Evolutionary conservation across 768 basidiomycete species (phyloP), one percentile per base, ranked within the genome.

Genomic region (Russula vinacea): DNA sequence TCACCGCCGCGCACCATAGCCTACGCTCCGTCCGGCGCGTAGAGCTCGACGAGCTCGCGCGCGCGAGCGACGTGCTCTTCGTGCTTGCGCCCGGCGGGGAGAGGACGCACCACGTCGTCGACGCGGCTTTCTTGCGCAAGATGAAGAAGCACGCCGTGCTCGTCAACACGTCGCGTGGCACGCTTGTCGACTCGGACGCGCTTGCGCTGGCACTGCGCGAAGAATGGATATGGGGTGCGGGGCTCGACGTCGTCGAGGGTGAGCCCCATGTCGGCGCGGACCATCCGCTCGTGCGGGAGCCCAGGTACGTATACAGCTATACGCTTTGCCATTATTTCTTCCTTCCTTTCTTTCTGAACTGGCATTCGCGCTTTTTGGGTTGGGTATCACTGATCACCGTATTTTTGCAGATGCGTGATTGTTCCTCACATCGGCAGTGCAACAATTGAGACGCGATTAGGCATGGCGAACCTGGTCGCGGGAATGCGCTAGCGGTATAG

Each of bases 341-440:
- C n/a, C n/a, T n/a, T n/a, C n/a, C n/a, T n/a, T n/a, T n/a, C n/a
- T n/a, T n/a, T n/a, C n/a, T n/a, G n/a, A n/a, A n/a, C n/a, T n/a
- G n/a, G n/a, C n/a, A n/a, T n/a, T n/a, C n/a, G n/a, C n/a, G n/a
- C n/a, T n/a, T n/a, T n/a, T n/a, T n/a, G n/a, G n/a, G n/a, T n/a
- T n/a, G n/a, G n/a, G n/a, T n/a, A n/a, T n/a, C n/a, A n/a, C n/a
- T n/a, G n/a, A n/a, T n/a, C n/a, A n/a, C n/a, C n/a, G n/a, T 3
- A 3, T 37, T 26, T 37, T 37, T 8, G 24, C 5, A 93, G 89
- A 72, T 92, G 88, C 67, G 80, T 89, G 9, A 82, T 96, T 13
- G 67, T 99, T 35, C 96, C 96, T 0, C 96, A 99, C 71, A 87
- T 99, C 56, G 97, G 85, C 22, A 93, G 91, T 67, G 95, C 92